These are phyloP conservation scores for Urtica urens DNA, from an alignment of 306 rosid species.

Conservation along the genomic window DNA sequence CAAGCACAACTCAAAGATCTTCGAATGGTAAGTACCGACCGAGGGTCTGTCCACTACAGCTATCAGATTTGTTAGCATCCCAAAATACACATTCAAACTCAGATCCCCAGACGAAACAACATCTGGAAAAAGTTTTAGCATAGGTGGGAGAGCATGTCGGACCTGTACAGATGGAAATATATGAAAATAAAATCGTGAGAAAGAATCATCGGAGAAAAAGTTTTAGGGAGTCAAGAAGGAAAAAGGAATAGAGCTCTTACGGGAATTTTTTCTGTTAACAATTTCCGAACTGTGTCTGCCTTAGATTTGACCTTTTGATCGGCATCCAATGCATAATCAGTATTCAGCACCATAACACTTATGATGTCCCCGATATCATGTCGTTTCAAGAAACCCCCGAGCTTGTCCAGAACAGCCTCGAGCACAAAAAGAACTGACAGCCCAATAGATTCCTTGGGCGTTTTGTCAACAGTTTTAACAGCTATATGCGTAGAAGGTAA, in stretches of 20 bases:
- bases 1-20: conserved; percentile 69
- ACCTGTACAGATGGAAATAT: conserved; percentile 31
- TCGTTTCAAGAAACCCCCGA: conserved; percentile 75
- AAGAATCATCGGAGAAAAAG: conserved; percentile 2
- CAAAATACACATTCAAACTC: conserved; percentile 54
- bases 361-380: conserved; percentile 58
- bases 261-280: conserved; percentile 62
- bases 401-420: conserved; percentile 75
- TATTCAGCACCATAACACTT: conserved; percentile 57
- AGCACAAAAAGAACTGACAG: conserved; percentile 46
- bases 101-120: conserved; percentile 68
- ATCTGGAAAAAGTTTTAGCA: conserved; percentile 44
- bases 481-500: conserved; percentile 25
- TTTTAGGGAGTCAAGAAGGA: conserved; percentile 1
- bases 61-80: conserved; percentile 55
- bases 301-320: conserved; percentile 47
- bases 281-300: conserved; percentile 51
- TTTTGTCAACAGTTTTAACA: conserved; percentile 10
- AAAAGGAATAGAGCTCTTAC: conserved; percentile 37
- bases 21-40: conserved; percentile 46
- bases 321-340: conserved; percentile 36
- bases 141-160: conserved; percentile 69
- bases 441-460: conserved; percentile 33
- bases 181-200: conserved; percentile 9
- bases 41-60: conserved; percentile 60